Evolutionary conservation across 1,139 yeast genomes (phyloP), one percentile per base, ranked within the genome.

Genomic region (Geotrichum europaeum): DNA sequence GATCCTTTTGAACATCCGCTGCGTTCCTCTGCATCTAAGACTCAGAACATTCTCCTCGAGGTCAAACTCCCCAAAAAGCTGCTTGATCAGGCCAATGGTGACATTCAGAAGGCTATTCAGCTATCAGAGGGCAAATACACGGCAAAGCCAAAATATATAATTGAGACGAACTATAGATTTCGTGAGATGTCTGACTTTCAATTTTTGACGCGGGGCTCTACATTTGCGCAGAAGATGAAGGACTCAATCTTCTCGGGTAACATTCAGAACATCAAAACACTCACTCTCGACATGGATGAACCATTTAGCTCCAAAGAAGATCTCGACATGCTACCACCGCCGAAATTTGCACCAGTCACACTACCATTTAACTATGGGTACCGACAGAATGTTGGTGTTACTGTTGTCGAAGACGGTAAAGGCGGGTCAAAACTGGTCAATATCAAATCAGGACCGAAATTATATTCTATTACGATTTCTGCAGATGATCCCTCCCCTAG

Each of bases 141-240:
- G 20, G 62, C 56, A 10, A 58, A 15, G 58, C 65, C 65, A 20
- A 62, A 62, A 49, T 58, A 76, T 0, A 80, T 90, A 20, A 78
- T 91, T 25, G 84, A 85, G 66, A 82, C 84, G 63, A 87, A 87
- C 20, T 87, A 84, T 68, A 82, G 89, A 66, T 94, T 92, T 72
- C 81, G 96, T 66, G 90, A 89, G 62, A 83, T 94, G 79, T 85
- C 94, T 1, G 99, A 94, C 73, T 94, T 90, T 71, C 99, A 92
- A 71, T 82, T 84, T 64, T 76, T 81, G 43, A 82, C 92, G 22
- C 81, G 81, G 60, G 80, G 83, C 65, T 86, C 88, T 15, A 69
- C 76, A 1, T 79, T 84, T 65, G 79, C 81, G 0, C 65, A 72
- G 3, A 75, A 76, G 43, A 76, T 83, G 61, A 71, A 77, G 50